These are phyloP conservation scores for Cryptosporidium ubiquitum DNA, from an alignment of 169 alveolate genomes.

Conservation along the genomic window DNA sequence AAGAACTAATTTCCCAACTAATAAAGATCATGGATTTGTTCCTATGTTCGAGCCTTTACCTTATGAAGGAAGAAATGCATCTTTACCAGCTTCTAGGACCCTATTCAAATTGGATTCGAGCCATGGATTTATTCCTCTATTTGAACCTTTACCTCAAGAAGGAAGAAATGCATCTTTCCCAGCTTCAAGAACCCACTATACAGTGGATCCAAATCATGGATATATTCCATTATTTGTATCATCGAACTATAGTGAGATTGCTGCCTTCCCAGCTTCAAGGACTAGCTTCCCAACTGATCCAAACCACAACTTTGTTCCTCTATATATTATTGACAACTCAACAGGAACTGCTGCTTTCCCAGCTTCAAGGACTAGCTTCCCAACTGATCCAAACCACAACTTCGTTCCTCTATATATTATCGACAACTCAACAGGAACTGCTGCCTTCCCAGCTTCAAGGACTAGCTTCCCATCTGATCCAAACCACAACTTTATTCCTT, in stretches of 20 bases:
- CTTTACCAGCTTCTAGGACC: constrained; percentile 39
- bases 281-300: constrained; percentile 20
- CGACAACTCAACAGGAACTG: not conserved
- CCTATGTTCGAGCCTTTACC: not conserved
- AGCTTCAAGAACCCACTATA: constrained; percentile 11
- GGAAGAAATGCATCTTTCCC: not conserved
- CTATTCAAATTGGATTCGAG: not conserved
- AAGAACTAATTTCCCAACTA: not conserved
- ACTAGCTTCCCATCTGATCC: not conserved
- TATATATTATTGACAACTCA: not conserved
- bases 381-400: constrained; percentile 1
- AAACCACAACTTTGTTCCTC: not conserved
- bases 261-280: constrained; percentile 46
- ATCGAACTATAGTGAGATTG: not conserved
- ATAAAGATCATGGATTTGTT: constrained; percentile 18
- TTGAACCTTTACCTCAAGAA: too few species aligned
- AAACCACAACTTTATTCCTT: constrained; percentile 20
- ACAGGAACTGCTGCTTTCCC: constrained; percentile 12
- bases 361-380: constrained; percentile 6
- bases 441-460: constrained; percentile 36
- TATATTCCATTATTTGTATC: not conserved
- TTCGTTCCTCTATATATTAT: not conserved
- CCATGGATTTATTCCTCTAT: constrained; percentile 8
- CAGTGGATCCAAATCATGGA: not conserved
- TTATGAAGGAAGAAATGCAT: not conserved